Evolutionary conservation across 2,329 filamentous ascomycete genomes (phyloP).

Genomic region (Chrysoporthe puriensis): DNA sequence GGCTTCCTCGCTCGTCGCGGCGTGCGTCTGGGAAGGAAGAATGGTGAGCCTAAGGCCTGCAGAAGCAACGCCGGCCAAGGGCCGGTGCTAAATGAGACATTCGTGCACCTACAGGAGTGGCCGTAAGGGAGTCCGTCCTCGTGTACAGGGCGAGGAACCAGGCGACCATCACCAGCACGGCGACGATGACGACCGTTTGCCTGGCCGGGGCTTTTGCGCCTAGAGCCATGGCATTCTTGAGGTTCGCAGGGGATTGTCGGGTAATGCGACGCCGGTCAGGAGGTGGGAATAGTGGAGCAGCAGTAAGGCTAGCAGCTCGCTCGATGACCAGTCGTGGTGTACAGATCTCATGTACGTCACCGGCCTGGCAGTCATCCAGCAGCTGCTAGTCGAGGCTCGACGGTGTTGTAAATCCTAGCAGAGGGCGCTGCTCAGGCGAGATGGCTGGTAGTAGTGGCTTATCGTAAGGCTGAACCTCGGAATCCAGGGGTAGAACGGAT

Average conservation of each 20-base stretch:
- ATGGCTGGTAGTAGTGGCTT: constrained; percentile 13
- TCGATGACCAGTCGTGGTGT: neutral
- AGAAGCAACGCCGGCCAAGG: neutral
- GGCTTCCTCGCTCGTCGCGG: neutral
- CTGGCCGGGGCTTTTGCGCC: constrained; percentile 26
- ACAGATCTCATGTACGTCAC: neutral
- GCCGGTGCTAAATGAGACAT: constrained; percentile 12
- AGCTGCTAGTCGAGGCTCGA: neutral
- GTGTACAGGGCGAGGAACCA: constrained; percentile 25
- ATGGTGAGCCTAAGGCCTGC: neutral
- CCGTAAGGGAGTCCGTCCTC: constrained; percentile 16
- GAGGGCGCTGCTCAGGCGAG: constrained; percentile 1
- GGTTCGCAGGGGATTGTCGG: neutral
- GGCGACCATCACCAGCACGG: constrained; percentile 21
- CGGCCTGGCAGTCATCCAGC: neutral
- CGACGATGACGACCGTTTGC: constrained; percentile 26
- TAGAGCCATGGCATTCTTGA: constrained; percentile 27
- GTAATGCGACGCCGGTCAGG: neutral
- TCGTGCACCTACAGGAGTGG: constrained; percentile 20
- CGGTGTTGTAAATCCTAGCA: neutral
- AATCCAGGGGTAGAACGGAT: neutral
- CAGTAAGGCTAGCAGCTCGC: neutral
- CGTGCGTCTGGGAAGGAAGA: constrained; percentile 1
- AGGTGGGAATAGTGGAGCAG: neutral
- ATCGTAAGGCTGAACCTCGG: neutral